A percentile compares a stretch with the other conserved stretches of the same genome.
These are phyloP conservation scores for Tuber calosporum DNA, from an alignment of 495 filamentous ascomycete genomes.

Conservation along the genomic window DNA sequence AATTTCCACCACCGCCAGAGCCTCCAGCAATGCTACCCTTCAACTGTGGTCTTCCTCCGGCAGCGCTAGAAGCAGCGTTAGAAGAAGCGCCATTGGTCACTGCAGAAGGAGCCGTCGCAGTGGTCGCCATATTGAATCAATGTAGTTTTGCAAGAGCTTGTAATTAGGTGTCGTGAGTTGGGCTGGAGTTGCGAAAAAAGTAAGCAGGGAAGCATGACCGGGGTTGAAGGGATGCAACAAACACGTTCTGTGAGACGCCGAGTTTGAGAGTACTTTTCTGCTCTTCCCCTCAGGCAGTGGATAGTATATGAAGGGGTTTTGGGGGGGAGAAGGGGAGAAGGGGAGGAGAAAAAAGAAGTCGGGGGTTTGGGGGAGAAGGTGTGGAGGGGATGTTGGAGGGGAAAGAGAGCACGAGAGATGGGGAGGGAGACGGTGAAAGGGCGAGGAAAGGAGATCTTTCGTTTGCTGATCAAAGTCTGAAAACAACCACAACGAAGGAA, in stretches of 20 bases:
- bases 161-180: constrained; percentile 21
- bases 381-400: constrained; percentile 25
- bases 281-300: constrained; percentile 29
- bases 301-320: constrained; percentile 11
- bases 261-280: constrained; percentile 19
- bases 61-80: constrained; percentile 18
- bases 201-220: constrained; percentile 20
- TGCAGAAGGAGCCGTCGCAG: constrained; percentile 40
- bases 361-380: constrained; percentile 6
- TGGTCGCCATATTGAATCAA: constrained; percentile 33
- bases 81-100: constrained; percentile 33
- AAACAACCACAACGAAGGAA: constrained; percentile 41
- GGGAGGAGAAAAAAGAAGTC: constrained; percentile 3
- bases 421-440: constrained; percentile 34
- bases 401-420: constrained; percentile 32
- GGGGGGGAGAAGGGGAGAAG: background rate
- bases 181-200: constrained; percentile 15
- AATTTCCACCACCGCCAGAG: constrained; percentile 27
- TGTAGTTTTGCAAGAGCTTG: constrained; percentile 25
- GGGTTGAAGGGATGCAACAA: constrained; percentile 18
- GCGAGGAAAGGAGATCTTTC: constrained; percentile 32
- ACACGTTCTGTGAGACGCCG: constrained; percentile 26
- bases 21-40: constrained; percentile 33
- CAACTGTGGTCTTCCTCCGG: constrained; percentile 36
- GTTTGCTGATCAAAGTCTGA: constrained; percentile 32